Evolutionary conservation across 305 asterid species (phyloP), one percentile per base, ranked within the genome.

Genomic region (Striga hermonthica): DNA sequence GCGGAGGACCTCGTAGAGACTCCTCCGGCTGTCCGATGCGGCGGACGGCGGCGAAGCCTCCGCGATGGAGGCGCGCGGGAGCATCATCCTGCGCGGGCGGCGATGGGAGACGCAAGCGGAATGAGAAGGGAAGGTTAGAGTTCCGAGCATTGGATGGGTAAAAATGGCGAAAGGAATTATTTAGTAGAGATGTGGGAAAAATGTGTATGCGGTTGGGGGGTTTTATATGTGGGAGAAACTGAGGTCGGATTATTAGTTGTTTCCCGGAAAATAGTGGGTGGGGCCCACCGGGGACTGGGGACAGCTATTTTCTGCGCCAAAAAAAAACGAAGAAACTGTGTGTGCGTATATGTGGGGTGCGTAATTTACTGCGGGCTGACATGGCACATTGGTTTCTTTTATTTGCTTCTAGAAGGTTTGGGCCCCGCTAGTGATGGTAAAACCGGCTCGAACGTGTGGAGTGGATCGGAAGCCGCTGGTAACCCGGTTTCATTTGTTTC

Each of bases 1-100:
- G 37, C 82, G 75, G 15, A 86, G 81, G 28, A 86, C 84, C 69
- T 80, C 82, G 77, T 86, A 86, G 13, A 75, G 77, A 64, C 78
- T 74, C 75, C 78, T 74, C 75, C 71, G 70, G 62, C 66, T 68
- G 39, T 37, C 74, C 43, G 12, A 64, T 31, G 39, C 69, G 49
- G 67, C 41, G 28, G 70, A 41, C 58, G 71, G 41, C 53, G 77
- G 48, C 53, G 75, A 58, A 14, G 62, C 67, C 69, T 77, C 81
- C 4, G 82, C 66, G 4, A 80, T 81, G 55, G 81, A 72, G 11
- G 82, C 68, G 56, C 66, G 37, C 11, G 66, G 56, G 5, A 49
- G 6, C 72, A 58, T 44, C 72, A 58, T 44, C 0, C 56, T 53
- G 57, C 79, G 67, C 50, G 57, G 76, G 58, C 35, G 72, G 53